A percentile compares a stretch with the other conserved stretches of the same genome.
Evolutionary conservation across 352 stramenopile species (phyloP).

Genomic region (Phytophthora pini): DNA sequence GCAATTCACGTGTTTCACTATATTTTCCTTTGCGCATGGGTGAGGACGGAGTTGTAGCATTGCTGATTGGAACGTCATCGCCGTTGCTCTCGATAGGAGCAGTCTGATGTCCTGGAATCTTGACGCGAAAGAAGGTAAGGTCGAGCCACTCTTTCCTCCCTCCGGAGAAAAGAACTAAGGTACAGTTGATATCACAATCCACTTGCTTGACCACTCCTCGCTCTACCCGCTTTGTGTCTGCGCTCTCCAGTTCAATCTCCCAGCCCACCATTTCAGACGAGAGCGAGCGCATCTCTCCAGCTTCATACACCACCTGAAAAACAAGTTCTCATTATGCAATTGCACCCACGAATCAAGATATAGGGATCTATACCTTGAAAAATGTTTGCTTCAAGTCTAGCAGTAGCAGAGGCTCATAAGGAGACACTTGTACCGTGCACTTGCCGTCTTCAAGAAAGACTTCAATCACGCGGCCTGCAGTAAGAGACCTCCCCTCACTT

Average conservation of each 20-base stretch:
- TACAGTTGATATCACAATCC: conserved; percentile 62
- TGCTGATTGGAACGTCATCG: not conserved
- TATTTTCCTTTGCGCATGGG: not conserved
- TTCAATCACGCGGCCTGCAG: conserved; percentile 43
- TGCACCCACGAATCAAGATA: too few species aligned
- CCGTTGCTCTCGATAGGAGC: not conserved
- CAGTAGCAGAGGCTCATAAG: conserved; percentile 45
- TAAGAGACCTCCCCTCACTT: conserved; percentile 11
- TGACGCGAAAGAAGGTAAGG: conserved; percentile 51
- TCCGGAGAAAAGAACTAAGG: conserved; percentile 49
- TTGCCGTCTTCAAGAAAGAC: conserved; percentile 14
- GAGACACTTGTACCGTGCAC: conserved; percentile 52
- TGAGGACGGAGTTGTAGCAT: not conserved
- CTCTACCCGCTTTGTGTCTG: conserved; percentile 30
- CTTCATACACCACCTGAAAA: conserved; percentile 50
- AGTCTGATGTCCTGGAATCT: conserved; percentile 30
- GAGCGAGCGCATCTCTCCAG: conserved; percentile 43
- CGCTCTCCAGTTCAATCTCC: conserved; percentile 49
- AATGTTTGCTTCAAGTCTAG: conserved; percentile 35
- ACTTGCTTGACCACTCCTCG: conserved; percentile 52
- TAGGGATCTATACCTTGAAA: conserved; percentile 39
- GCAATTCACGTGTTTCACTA: not conserved
- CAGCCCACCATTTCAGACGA: conserved; percentile 47
- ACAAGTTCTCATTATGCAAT: not conserved
- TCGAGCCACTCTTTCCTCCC: conserved; percentile 55